Evolutionary conservation across 495 filamentous ascomycete genomes (phyloP), one percentile per base, ranked within the genome.

Genomic region (Hypoxylon subgilvum): DNA sequence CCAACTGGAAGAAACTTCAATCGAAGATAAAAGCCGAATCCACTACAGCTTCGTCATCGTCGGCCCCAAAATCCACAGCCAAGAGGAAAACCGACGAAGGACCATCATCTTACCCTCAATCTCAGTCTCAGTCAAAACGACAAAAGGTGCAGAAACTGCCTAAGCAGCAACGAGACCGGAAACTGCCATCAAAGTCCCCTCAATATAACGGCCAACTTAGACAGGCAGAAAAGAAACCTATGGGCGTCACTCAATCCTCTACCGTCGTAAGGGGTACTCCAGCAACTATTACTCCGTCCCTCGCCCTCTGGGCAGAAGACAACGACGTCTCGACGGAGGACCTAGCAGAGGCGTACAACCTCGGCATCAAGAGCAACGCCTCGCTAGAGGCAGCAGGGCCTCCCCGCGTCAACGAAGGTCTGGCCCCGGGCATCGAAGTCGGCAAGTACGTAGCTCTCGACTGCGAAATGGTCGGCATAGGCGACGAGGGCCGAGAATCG

Each of bases 381-480:
- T 57, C 52, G 9, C 46, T 59, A 6, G 34, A 40, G 10, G 44
- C 46, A 4, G 43, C 53, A 6, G 56, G 52, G 14, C 31, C 16
- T 4, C 45, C 53, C 13, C 61, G 63, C 2, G 74, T 80, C 19
- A 84, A 87, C 70, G 72, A 75, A 16, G 84, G 84, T 12, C 70
- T 84, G 4, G 69, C 79, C 4, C 56, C 71, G 2, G 66, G 57
- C 16, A 27, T 74, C 12, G 83, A 88, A 38, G 67, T 88, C 38
- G 92, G 92, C 44, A 94, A 91, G 80, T 97, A 94, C 67, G 71
- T 98, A 36, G 88, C 90, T 27, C 82, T 98, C 36, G 95, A 98
- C 76, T 97, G 94, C 73, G 94, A 98, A 75, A 98, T 98, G 94
- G 93, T 98, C 13, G 94, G 94, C 31, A 84, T 91, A 8, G 91